phyloP scores from a whole-genome alignment of 345 rosid species.

The Bruguiera gymnorhiza region DNA sequence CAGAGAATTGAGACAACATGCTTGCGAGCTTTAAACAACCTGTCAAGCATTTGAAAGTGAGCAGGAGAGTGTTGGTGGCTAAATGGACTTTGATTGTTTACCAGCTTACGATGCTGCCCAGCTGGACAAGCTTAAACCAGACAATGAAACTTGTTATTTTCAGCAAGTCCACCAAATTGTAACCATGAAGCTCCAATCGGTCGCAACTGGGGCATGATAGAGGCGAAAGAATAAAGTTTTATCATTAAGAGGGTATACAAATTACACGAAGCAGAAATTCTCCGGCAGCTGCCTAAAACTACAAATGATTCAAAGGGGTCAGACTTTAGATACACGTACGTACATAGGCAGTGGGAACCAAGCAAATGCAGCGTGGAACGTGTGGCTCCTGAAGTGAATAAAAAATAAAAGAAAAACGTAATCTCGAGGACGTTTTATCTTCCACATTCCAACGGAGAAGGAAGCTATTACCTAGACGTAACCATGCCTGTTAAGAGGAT shows the following conservation, averaged over 20 bases:
- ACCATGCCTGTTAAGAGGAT: constrained; percentile 51
- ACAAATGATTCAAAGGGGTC: background rate
- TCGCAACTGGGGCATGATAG: background rate
- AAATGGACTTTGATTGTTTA: constrained; percentile 18
- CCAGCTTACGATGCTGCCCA: constrained; percentile 2
- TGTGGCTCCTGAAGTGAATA: no score
- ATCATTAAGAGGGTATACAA: constrained; percentile 23
- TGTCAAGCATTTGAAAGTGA: background rate
- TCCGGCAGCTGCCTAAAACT: background rate
- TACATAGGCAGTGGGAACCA: no score
- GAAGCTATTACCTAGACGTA: constrained; percentile 55
- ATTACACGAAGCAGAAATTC: constrained; percentile 6
- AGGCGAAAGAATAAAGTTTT: background rate
- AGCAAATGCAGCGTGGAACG: no score
- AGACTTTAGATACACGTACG: constrained; percentile 8
- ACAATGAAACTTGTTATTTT: background rate
- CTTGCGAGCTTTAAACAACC: background rate
- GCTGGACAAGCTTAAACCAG: constrained; percentile 1
- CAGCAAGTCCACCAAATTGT: background rate
- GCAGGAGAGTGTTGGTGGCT: background rate
- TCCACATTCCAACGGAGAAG: constrained; percentile 16
- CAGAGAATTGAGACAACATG: background rate
- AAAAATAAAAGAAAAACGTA: no score
- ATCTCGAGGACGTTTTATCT: background rate
- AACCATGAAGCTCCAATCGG: no score